Evolutionary conservation across 1,284 basidiomycete genomes (phyloP).

Genomic region (Trichosporon sp.): DNA sequence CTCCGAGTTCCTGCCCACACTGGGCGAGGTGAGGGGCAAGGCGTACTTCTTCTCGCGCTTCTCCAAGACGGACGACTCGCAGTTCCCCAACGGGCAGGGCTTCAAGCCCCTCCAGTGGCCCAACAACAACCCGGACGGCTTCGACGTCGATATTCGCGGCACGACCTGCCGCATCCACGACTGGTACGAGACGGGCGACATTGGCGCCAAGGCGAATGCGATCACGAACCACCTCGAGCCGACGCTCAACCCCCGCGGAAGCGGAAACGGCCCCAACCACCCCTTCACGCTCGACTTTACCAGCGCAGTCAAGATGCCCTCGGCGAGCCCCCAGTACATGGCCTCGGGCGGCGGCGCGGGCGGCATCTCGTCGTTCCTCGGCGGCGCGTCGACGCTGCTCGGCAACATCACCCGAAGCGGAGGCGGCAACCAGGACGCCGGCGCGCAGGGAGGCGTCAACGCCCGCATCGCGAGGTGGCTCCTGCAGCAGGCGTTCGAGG

Average conservation of each 20-base stretch:
- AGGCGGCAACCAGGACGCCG: neutral
- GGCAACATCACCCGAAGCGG: constrained; percentile 6
- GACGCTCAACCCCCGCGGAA: constrained; percentile 10
- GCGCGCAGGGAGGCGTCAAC: constrained; percentile 63
- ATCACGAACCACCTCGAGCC: constrained; percentile 29
- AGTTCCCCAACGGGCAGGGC: constrained; percentile 60
- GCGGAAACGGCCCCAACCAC: constrained; percentile 13
- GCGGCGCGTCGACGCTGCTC: constrained; percentile 2
- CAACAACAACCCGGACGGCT: constrained; percentile 63
- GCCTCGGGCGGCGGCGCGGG: constrained; percentile 4
- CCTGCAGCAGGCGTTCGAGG: constrained; percentile 47
- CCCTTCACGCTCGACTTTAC: constrained; percentile 63
- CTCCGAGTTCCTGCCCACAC: constrained; percentile 65
- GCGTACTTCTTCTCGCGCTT: constrained; percentile 77
- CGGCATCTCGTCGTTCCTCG: constrained; percentile 7
- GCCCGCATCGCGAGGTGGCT: constrained; percentile 63
- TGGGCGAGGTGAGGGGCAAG: constrained; percentile 77
- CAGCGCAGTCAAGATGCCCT: constrained; percentile 69
- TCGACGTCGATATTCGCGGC: constrained; percentile 57
- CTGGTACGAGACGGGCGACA: constrained; percentile 52
- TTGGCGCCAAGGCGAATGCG: constrained; percentile 55
- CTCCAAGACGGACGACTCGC: constrained; percentile 27
- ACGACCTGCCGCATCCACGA: constrained; percentile 69
- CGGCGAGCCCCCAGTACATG: constrained; percentile 56
- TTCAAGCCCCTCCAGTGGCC: constrained; percentile 78